Evolutionary conservation across 257 asterid species (phyloP).

Genomic region (Linaria vulgaris): DNA sequence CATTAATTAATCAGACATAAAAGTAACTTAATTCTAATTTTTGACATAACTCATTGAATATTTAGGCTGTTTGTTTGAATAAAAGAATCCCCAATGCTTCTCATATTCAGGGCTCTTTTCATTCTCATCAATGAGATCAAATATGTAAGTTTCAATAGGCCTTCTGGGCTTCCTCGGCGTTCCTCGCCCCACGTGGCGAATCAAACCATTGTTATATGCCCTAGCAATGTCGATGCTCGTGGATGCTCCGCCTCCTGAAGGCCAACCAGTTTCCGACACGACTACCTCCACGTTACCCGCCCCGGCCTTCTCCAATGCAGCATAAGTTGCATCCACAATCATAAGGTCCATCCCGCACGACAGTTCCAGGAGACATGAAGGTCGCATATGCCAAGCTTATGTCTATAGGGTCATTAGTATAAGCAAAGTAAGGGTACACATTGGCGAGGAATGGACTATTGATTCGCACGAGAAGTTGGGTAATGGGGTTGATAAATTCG

Average conservation of each 20-base stretch:
- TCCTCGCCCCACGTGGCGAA: slow-evolving; percentile 24
- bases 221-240: slow-evolving; percentile 35
- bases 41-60: slow-evolving; percentile 7
- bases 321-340: slow-evolving; percentile 39
- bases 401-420: background rate
- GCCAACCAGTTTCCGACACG: slow-evolving; percentile 54
- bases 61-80: slow-evolving; percentile 27
- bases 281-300: slow-evolving; percentile 27
- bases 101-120: slow-evolving; percentile 36
- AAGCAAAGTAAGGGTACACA: slow-evolving; percentile 38
- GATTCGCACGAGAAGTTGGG: slow-evolving; percentile 20
- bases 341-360: slow-evolving; percentile 28
- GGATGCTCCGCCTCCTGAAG: slow-evolving; percentile 46
- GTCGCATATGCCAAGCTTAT: slow-evolving; percentile 31
- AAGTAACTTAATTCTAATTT: background rate
- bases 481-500: slow-evolving; percentile 19
- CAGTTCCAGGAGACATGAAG: slow-evolving; percentile 13
- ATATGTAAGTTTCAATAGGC: slow-evolving; percentile 31
- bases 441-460: slow-evolving; percentile 34
- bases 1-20: too few species aligned
- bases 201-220: slow-evolving; percentile 33
- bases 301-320: slow-evolving; percentile 42
- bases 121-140: slow-evolving; percentile 40
- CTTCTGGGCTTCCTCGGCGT: slow-evolving; percentile 33
- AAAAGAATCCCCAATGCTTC: slow-evolving; percentile 44